These are phyloP conservation scores for Danielia oregonensis DNA, from an alignment of 805 yeast genomes.

Conservation along the genomic window DNA sequence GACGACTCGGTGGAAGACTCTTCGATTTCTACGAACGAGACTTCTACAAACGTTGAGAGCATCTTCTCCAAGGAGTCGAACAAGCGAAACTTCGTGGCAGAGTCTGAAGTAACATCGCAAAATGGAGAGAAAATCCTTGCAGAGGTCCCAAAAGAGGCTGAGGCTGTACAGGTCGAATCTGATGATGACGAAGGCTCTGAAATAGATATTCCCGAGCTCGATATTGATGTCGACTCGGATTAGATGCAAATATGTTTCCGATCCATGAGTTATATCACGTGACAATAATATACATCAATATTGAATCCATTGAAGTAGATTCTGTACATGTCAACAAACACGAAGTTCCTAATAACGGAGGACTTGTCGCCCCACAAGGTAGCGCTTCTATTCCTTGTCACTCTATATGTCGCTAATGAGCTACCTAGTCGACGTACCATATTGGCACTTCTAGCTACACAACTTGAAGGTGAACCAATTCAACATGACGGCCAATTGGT, in stretches of 20 bases:
- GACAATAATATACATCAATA: too few relatives aligned
- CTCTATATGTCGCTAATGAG: constrained; percentile 41
- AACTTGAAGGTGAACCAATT: constrained; percentile 10
- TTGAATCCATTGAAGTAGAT: too few relatives aligned
- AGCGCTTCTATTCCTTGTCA: constrained; percentile 45
- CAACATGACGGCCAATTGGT: constrained; percentile 4
- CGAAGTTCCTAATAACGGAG: constrained; percentile 30
- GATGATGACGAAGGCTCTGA: constrained; percentile 29
- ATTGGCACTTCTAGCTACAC: constrained; percentile 4
- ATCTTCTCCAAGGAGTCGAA: constrained; percentile 8
- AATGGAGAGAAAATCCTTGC: not conserved
- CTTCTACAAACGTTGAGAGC: constrained; percentile 1
- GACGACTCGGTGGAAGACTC: not conserved
- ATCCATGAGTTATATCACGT: too few relatives aligned
- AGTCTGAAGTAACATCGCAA: constrained; percentile 1
- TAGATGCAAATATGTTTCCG: too few relatives aligned
- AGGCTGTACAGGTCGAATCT: not conserved
- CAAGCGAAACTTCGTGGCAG: constrained; percentile 8
- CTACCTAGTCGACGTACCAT: constrained; percentile 21
- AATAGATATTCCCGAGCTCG: constrained; percentile 49
- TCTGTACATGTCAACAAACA: not conserved
- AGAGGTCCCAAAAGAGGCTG: constrained; percentile 1
- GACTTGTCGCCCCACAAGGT: constrained; percentile 54
- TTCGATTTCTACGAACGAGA: not conserved
- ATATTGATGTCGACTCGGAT: constrained; percentile 43